A percentile compares a stretch with the other conserved stretches of the same genome.
Evolutionary conservation across 2,329 filamentous ascomycete genomes (phyloP).

Genomic region (Cladophialophora immunda): DNA sequence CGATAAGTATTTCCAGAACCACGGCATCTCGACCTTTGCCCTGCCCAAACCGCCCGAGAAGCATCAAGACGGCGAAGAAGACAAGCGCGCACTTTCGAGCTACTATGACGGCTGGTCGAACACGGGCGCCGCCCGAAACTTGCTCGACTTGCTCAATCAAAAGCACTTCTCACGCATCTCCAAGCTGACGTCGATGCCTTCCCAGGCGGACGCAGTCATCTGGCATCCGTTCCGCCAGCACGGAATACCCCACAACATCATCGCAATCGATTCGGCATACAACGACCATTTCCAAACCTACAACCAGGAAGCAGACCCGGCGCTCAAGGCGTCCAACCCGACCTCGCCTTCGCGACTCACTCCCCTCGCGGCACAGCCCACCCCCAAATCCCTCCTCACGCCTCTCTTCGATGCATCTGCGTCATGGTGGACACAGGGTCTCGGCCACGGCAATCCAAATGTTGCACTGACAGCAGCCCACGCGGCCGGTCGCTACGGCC

Average conservation of each 20-base stretch:
- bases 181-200: slow-evolving; percentile 68
- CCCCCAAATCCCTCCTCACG: slow-evolving; percentile 56
- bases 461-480: slow-evolving; percentile 79
- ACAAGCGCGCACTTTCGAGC: slow-evolving; percentile 65
- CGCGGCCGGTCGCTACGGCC: slow-evolving; percentile 82
- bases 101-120: slow-evolving; percentile 68
- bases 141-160: slow-evolving; percentile 62
- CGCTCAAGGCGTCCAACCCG: slow-evolving; percentile 26
- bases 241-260: slow-evolving; percentile 69
- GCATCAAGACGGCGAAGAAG: slow-evolving; percentile 51
- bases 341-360: slow-evolving; percentile 22
- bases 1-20: slow-evolving; percentile 69
- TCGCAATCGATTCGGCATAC: slow-evolving; percentile 80
- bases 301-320: slow-evolving; percentile 41
- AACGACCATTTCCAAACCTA: slow-evolving; percentile 79
- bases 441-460: slow-evolving; percentile 78
- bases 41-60: slow-evolving; percentile 68
- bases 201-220: slow-evolving; percentile 69
- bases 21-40: slow-evolving; percentile 65
- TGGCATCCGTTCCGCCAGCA: slow-evolving; percentile 94
- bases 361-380: slow-evolving; percentile 33
- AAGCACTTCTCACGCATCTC: slow-evolving; percentile 66
- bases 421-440: slow-evolving; percentile 91
- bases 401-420: slow-evolving; percentile 84
- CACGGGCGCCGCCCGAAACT: slow-evolving; percentile 50